Percentiles rank a stretch among this genome's conserved stretches.
phyloP scores from a whole-genome alignment of 1,284 basidiomycete genomes.

The Heterobasidion occidentale region DNA sequence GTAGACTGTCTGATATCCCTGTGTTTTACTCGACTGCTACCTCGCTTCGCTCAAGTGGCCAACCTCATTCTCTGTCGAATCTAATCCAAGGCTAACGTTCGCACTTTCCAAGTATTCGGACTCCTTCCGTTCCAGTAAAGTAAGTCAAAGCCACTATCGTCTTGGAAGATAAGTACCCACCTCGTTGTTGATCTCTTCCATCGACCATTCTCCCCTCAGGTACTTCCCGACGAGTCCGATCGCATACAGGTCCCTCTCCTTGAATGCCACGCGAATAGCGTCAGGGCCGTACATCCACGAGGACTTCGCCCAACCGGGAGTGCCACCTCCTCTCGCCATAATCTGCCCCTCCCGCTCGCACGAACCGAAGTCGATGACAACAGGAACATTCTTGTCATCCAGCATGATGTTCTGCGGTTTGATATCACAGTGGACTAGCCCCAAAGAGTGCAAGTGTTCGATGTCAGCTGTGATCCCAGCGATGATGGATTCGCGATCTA shows the following conservation, averaged over 20 bases:
- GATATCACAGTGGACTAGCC: background rate
- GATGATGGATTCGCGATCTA: background rate
- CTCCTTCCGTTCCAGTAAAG: no score
- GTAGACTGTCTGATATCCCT: no score
- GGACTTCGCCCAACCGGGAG: background rate
- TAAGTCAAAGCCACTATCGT: no score
- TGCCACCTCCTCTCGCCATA: background rate
- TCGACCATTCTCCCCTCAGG: background rate
- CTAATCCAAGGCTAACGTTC: no score
- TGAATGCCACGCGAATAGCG: background rate
- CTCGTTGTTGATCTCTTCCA: background rate
- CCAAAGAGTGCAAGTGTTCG: background rate
- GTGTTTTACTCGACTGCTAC: no score
- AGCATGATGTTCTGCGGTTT: background rate
- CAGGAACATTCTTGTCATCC: background rate
- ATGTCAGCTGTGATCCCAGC: background rate
- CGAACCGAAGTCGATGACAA: background rate
- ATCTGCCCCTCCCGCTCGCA: background rate
- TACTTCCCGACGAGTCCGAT: background rate
- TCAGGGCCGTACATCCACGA: background rate
- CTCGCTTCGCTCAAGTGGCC: no score
- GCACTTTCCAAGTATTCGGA: no score
- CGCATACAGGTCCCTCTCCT: background rate
- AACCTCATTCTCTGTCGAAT: no score
- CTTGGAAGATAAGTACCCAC: background rate